Evolutionary conservation across 345 rosid species (phyloP).

Genomic region (Isatis tinctoria): DNA sequence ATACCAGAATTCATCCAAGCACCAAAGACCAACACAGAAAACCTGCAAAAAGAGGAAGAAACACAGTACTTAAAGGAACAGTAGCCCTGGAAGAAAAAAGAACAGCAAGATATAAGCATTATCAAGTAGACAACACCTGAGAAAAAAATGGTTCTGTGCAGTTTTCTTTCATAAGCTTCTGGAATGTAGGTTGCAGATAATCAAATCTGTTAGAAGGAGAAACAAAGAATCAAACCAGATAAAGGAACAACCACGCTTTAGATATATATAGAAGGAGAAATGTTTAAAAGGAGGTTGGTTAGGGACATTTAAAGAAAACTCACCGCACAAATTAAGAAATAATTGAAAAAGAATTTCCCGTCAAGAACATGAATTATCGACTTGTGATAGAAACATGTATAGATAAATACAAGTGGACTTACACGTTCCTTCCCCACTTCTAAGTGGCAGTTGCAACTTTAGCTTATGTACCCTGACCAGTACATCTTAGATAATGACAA

Average conservation of each 20-base stretch:
- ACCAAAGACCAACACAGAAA: conserved; percentile 99
- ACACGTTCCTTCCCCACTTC: conserved; percentile 99
- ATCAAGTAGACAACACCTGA: conserved; percentile 63
- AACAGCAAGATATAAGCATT: background rate
- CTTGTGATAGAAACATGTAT: background rate
- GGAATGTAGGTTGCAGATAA: conserved; percentile 98
- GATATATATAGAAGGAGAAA: background rate
- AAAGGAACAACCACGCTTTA: background rate
- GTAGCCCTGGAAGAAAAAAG: background rate
- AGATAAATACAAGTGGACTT: conserved; percentile 37
- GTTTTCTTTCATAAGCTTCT: conserved; percentile 95
- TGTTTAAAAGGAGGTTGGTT: background rate
- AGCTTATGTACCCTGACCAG: conserved; percentile 90
- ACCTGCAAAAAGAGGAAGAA: conserved; percentile 47
- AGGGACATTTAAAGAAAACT: background rate
- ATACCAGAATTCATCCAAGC: conserved; percentile 99
- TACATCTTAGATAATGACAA: conserved; percentile 69
- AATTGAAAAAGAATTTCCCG: background rate
- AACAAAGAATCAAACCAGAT: conserved; percentile 14
- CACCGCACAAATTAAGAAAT: background rate
- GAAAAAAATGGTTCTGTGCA: conserved; percentile 98
- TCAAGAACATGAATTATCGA: background rate
- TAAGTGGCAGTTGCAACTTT: conserved; percentile 72
- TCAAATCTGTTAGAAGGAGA: conserved; percentile 67
- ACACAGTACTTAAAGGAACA: background rate